Evolutionary conservation across 345 rosid genomes (phyloP), one percentile per base, ranked within the genome.

Genomic region (Acer negundo): DNA sequence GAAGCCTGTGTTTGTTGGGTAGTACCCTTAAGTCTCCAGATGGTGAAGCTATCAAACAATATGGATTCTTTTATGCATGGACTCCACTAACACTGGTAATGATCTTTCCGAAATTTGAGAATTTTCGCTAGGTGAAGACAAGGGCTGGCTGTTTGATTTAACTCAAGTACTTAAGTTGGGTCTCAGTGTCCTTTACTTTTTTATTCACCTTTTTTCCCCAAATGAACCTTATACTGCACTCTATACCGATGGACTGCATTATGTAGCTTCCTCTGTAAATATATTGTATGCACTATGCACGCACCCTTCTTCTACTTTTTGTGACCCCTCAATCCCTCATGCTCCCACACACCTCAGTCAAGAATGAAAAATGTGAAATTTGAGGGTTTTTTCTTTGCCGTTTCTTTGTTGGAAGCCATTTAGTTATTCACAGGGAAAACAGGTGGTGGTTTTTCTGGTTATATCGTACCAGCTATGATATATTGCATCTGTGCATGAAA

Each of bases 41-140:
- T 82, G 99, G 99, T 64, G 93, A 91, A 85, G 95, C 97, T 35
- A 96, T 94, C 63, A 89, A 87, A 80, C 82, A 69, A 79, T 80
- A 79, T 10, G 99, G 99, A 19, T 94, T 92, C 83, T 94, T 96
- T 78, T 88, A 92, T 79, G 99, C 97, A 47, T 96, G 99, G 98
- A 96, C 95, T 85, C 92, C 92, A 61, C 76, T 96, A 62, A 90
- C 98, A 62, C 22, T 83, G 93, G 97, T 93, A 86, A 90, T 82
- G 59, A 67, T 81, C 46, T 80, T 76, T 26, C 20, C n/a, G 20
- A 38, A 8, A 24, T 53, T 47, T 28, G 1, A 20, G 17, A 15
- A 11, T 55, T 63, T 7, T 49, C 9, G 7, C 15, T 49, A 22
- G 63, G 53, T 55, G 42, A 71, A 68, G 70, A 53, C 6, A 55